Conservation (phyloP, 441 rosid species). For the Melastoma candidum region DNA sequence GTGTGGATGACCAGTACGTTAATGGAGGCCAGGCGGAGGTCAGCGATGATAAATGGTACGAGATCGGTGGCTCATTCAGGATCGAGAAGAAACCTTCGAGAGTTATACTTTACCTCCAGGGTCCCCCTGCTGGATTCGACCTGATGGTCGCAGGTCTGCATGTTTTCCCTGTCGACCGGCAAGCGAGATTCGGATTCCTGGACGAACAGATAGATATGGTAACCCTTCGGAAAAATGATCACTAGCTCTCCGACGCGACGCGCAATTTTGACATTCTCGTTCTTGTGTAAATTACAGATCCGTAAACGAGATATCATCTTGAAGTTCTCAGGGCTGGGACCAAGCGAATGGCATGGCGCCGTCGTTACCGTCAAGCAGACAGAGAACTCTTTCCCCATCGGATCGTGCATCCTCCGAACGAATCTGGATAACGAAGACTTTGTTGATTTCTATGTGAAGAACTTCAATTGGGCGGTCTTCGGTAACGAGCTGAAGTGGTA, state of each 20-base stretch:
- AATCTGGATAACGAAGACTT: conserved; percentile 86
- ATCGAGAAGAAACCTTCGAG: conserved; percentile 76
- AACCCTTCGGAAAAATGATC: background rate
- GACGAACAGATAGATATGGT: conserved; percentile 62
- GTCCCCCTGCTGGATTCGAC: conserved; percentile 68
- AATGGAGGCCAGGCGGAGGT: conserved; percentile 82
- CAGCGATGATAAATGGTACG: conserved; percentile 63
- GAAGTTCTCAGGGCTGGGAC: conserved; percentile 41
- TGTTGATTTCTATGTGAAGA: conserved; percentile 55
- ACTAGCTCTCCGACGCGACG: background rate
- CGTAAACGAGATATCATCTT: conserved; percentile 71
- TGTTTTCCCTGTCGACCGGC: conserved; percentile 67
- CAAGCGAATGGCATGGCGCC: conserved; percentile 31
- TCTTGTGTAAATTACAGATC: conserved; percentile 27
- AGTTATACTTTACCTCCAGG: conserved; percentile 78
- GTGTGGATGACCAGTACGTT: conserved; percentile 78
- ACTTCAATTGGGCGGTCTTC: conserved; percentile 91
- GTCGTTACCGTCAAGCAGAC: conserved; percentile 50
- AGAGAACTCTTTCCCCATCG: conserved; percentile 68
- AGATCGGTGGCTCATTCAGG: conserved; percentile 73
- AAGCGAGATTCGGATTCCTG: conserved; percentile 50
- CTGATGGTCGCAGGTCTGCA: conserved; percentile 75
- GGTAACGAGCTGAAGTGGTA: conserved; percentile 94
- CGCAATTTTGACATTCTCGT: background rate
- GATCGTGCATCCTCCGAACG: conserved; percentile 66